Evolutionary conservation across 2,329 filamentous ascomycete species (phyloP).

Genomic region (Epichloe sibirici): DNA sequence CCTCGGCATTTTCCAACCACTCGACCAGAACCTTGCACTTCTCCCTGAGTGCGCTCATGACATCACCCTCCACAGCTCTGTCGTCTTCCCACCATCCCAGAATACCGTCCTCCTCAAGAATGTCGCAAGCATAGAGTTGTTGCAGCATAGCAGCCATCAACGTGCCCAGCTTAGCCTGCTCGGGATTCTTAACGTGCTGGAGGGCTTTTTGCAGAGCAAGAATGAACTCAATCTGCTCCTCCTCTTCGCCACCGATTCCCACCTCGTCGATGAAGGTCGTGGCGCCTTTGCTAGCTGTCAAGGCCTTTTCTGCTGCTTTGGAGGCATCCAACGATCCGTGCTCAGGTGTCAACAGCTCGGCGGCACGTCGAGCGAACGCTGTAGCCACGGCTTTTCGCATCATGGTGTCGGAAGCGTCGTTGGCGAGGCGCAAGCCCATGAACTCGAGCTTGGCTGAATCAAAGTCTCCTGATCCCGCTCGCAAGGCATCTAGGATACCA

Average conservation of each 20-base stretch:
- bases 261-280: slow-evolving; percentile 45
- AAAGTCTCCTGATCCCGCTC: slow-evolving; percentile 64
- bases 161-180: slow-evolving; percentile 36
- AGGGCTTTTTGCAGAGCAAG: slow-evolving; percentile 73
- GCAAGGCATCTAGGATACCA: slow-evolving; percentile 76
- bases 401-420: slow-evolving; percentile 79
- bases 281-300: slow-evolving; percentile 42
- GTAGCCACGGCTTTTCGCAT: slow-evolving; percentile 78
- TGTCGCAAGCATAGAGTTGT: slow-evolving; percentile 72
- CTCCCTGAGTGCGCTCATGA: slow-evolving; percentile 57
- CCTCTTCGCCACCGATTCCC: slow-evolving; percentile 50
- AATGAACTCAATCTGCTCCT: slow-evolving; percentile 79
- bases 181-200: slow-evolving; percentile 48
- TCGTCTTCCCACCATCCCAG: slow-evolving; percentile 78
- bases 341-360: slow-evolving; percentile 48
- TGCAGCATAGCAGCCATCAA: slow-evolving; percentile 71
- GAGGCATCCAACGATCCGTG: slow-evolving; percentile 43
- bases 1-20: slow-evolving; percentile 67
- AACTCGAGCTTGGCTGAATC: slow-evolving; percentile 78
- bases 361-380: slow-evolving; percentile 72
- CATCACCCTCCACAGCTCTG: slow-evolving; percentile 51
- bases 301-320: slow-evolving; percentile 51
- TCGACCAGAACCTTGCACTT: slow-evolving; percentile 72
- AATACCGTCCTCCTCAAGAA: slow-evolving; percentile 82
- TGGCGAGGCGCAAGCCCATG: slow-evolving; percentile 80